Base-by-base conservation (phyloP, 345 rosid genomes). In the Luvunga scandens region DNA sequence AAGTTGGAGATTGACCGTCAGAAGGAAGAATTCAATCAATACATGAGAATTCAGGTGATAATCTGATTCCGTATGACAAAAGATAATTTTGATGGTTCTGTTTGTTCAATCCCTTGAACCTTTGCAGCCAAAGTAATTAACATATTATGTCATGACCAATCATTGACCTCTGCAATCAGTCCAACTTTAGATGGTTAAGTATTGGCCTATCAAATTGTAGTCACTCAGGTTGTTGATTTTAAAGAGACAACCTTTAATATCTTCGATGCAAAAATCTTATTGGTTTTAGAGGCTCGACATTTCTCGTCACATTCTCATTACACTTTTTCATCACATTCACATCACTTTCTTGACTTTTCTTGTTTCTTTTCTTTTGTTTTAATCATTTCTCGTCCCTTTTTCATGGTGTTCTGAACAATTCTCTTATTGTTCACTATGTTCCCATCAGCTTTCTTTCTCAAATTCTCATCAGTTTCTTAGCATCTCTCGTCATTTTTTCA, bases 21-120 rank as follows among this genome's bases (percentile, higher is more conserved):
- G 84, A 88, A 88, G 75, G 86, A 88, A 72, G 95, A 93, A 63
- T 77, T 91, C 57, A 91, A 91, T 72, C 87, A 83, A 31, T 90
- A 85, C 39, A 75, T 89, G 31, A 86, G 81, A 82, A 55, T 88
- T 75, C 92, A 91, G 91, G 97, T 93, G 83, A 45, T 50, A 31
- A 56, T 31, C 28, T 9, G 60, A 55, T 85, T 59, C 76, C 77
- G 39, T 28, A 30, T 24, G 66, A 16, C 1, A 2, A 13, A 55
- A 55, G 33, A 28, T 50, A 53, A 30, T 25, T 76, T 50, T 19
- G 68, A 73, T 65, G 53, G 53, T 66, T 53, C 24, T 65, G 61
- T 10, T 33, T 73, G 1, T 0, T 33, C 6, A n/a, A 31, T 18
- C 68, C 38, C 45, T 48, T 33, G 28, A 13, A 7, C 33, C 16